Evolutionary conservation across 345 rosid species (phyloP).

Genomic region (Geranium rotundifolium): DNA sequence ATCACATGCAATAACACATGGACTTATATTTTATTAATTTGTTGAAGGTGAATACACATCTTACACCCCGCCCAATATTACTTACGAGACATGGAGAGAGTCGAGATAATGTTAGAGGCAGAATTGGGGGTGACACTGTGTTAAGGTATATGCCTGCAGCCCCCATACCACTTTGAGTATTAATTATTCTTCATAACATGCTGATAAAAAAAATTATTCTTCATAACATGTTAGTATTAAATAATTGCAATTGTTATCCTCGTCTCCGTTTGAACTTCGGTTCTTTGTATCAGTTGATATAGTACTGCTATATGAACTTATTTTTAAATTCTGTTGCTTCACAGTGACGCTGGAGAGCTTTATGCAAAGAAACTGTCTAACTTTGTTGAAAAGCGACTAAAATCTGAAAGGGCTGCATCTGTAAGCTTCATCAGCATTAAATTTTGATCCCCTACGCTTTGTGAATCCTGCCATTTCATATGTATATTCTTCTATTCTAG

Average conservation of each 20-base stretch:
- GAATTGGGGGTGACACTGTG: slow-evolving; percentile 89
- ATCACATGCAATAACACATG: neutral
- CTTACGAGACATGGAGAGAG: slow-evolving; percentile 99
- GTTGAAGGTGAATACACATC: slow-evolving; percentile 88
- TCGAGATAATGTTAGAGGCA: slow-evolving; percentile 86
- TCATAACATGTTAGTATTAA: no score
- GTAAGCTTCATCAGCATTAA: slow-evolving; percentile 36
- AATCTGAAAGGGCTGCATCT: slow-evolving; percentile 93
- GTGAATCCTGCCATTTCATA: neutral
- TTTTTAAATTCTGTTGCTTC: neutral
- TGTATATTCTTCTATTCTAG: no score
- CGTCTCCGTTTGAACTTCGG: neutral
- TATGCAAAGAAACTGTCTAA: slow-evolving; percentile 80
- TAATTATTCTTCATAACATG: neutral
- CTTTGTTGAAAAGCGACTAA: slow-evolving; percentile 85
- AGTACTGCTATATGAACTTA: neutral
- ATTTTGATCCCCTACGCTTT: neutral
- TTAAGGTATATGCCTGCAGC: slow-evolving; percentile 41
- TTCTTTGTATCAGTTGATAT: neutral
- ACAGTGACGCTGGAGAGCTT: slow-evolving; percentile 81
- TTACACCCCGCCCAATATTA: slow-evolving; percentile 95
- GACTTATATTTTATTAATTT: slow-evolving; percentile 1
- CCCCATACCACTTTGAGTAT: neutral
- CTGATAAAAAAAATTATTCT: no score
- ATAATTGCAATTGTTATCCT: neutral